Percentiles rank a stretch among this genome's conserved stretches.
Evolutionary conservation across 495 filamentous ascomycete genomes (phyloP).

Genomic region (Monascus purpureus): DNA sequence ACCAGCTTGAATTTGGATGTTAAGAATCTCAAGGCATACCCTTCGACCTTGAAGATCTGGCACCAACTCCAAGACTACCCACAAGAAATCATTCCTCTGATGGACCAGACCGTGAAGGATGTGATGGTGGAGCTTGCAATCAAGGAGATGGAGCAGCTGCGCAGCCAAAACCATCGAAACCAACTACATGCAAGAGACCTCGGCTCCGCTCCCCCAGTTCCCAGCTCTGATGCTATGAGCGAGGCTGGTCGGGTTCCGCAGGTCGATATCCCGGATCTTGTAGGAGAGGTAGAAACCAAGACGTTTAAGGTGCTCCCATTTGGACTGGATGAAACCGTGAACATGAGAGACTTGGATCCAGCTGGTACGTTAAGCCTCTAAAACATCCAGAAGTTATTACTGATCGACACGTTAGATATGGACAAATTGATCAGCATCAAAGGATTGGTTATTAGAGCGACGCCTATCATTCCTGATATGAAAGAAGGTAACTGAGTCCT

Average conservation of each 20-base stretch:
- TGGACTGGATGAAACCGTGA: conserved; percentile 74
- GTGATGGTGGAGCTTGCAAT: conserved; percentile 80
- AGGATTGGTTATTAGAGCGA: conserved; percentile 89
- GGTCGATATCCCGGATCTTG: conserved; percentile 41
- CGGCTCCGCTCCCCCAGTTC: conserved; percentile 62
- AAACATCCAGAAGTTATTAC: conserved; percentile 2
- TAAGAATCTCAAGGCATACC: conserved; percentile 83
- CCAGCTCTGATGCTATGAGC: conserved; percentile 56
- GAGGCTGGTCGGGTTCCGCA: conserved; percentile 19
- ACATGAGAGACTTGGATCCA: conserved; percentile 91
- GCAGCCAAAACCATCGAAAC: conserved; percentile 39
- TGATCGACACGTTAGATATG: conserved; percentile 46
- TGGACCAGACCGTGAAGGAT: conserved; percentile 91
- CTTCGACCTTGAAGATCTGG: conserved; percentile 84
- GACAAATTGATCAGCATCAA: conserved; percentile 95
- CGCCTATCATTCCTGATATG: conserved; percentile 96
- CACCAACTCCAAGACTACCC: conserved; percentile 88
- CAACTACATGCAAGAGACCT: conserved; percentile 27
- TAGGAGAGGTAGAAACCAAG: conserved; percentile 51
- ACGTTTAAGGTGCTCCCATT: conserved; percentile 79
- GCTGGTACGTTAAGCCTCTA: conserved; percentile 36
- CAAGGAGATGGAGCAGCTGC: conserved; percentile 60
- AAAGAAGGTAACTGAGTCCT: conserved; percentile 46
- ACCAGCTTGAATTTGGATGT: conserved; percentile 77
- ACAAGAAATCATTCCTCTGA: conserved; percentile 86